Percentiles rank a stretch among this genome's conserved stretches.
Evolutionary conservation across 2,329 filamentous ascomycete genomes (phyloP).

Genomic region (Colletotrichum melonis): DNA sequence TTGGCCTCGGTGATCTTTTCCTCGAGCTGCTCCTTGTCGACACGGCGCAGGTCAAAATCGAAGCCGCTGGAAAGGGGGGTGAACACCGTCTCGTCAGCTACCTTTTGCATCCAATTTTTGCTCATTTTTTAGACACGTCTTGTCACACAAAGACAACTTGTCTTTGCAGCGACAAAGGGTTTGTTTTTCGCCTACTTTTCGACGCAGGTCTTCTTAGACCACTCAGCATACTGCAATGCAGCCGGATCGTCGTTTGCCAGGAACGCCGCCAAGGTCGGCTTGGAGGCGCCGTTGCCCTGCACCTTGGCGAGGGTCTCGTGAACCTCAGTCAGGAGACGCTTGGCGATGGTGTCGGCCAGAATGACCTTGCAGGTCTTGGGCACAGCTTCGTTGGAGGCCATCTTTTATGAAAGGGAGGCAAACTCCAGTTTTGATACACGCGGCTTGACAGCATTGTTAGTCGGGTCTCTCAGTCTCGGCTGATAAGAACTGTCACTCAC

Average conservation of each 20-base stretch:
- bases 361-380: slow-evolving; percentile 91
- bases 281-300: slow-evolving; percentile 61
- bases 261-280: slow-evolving; percentile 89
- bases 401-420: slow-evolving; percentile 35
- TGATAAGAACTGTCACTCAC: slow-evolving; percentile 7
- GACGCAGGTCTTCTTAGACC: slow-evolving; percentile 94
- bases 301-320: slow-evolving; percentile 79
- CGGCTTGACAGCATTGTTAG: not conserved
- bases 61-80: slow-evolving; percentile 74
- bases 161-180: slow-evolving; percentile 1
- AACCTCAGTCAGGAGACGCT: slow-evolving; percentile 82
- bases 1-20: slow-evolving; percentile 90
- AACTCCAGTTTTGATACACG: not conserved
- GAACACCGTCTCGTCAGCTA: slow-evolving; percentile 17
- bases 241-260: slow-evolving; percentile 92
- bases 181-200: slow-evolving; percentile 79
- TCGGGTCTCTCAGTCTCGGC: not conserved
- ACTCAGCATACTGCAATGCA: slow-evolving; percentile 93
- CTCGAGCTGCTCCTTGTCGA: slow-evolving; percentile 90
- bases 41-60: slow-evolving; percentile 84
- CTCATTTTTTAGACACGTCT: not conserved
- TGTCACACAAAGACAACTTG: not conserved
- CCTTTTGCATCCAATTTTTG: slow-evolving; percentile 27
- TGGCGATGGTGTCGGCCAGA: slow-evolving; percentile 87
- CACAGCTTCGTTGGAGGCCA: slow-evolving; percentile 55